Percentiles rank a stretch among this genome's conserved stretches.
Conservation (phyloP, 208 protist species). For the Wallacemonas sp. region DNA sequence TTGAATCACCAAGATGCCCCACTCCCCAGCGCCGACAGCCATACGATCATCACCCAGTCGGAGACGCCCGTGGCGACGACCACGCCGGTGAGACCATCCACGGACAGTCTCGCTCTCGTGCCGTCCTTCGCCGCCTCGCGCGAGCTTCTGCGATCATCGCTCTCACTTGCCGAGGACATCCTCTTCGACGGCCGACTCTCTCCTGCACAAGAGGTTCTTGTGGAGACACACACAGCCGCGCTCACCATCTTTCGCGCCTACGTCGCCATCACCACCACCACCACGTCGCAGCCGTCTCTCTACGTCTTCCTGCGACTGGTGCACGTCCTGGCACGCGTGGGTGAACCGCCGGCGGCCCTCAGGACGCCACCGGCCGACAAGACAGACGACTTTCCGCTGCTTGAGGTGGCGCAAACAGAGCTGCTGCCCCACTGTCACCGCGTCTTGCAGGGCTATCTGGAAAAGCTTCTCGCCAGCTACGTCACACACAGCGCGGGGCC, state of each 20-base stretch:
- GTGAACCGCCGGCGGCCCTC: constrained; percentile 5
- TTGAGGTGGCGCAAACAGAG: constrained; percentile 24
- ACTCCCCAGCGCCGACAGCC: too few relatives aligned
- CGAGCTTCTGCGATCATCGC: not conserved
- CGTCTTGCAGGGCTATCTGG: constrained; percentile 25
- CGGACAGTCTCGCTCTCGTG: not conserved
- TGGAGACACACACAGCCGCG: constrained; percentile 2
- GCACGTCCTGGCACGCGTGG: constrained; percentile 22
- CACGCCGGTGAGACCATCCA: not conserved
- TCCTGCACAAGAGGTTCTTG: not conserved
- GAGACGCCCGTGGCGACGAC: not conserved
- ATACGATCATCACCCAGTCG: too few relatives aligned
- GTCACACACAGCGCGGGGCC: constrained; percentile 39
- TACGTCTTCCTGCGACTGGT: constrained; percentile 34
- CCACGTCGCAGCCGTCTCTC: not conserved
- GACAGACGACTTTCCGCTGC: constrained; percentile 17
- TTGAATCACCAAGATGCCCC: not conserved
- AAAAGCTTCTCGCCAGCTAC: constrained; percentile 27
- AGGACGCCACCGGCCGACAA: too few relatives aligned
- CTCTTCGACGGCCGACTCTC: not conserved
- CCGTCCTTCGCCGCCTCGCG: constrained; percentile 2
- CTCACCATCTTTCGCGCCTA: not conserved
- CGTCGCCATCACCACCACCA: not conserved
- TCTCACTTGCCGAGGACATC: not conserved
- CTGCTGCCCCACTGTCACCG: constrained; percentile 34